Base-by-base conservation (phyloP, 1,139 yeast species). In the Sugiyamaella castrensis region DNA sequence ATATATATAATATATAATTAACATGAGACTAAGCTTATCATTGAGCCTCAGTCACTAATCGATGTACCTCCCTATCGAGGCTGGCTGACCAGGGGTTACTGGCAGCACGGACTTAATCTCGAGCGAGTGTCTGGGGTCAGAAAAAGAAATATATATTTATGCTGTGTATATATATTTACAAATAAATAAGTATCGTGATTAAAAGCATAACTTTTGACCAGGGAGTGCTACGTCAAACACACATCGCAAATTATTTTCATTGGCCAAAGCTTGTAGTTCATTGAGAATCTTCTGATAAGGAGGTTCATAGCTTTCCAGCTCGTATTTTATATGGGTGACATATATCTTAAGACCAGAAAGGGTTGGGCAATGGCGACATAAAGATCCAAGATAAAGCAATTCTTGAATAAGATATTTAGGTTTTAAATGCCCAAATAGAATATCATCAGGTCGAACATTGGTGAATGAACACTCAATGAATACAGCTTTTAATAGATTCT, bases 381-480 rank as follows among this genome's bases (percentile, higher is more conserved):
- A 44, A 34, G 55, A 55, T 10, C 69, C 58, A 33, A 84, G 65
- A n/a, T 54, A 59, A 36, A 62, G 55, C 35, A 89, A 69, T 59
- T 87, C 95, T 13, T 69, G 62, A 11, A 86, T 72, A 34, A 89
- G 67, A 57, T 78, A 77, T 3, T 63, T 56, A 1, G 96, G 95
- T 19, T 86, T 81, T 65, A 89, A 65, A 67, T 89, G 97, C 1
- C 97, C 97, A 63, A 80, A 89, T 39, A 85, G 61, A 4, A 73
- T 71, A 5, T 68, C 66, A 11, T 72, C 74, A 1, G 73, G 69
- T 1, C 75, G 72, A n/a, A 70, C 68, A 52, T 75, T 74, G 9
- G 75, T 64, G 32, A 80, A 79, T 1, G 95, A 86, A 61, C 97
- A 89, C 64, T 89, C 97, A 30, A 89, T 75, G 10, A 88, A 67